Conservation (phyloP, 202 grass and related monocot genomes). For the Brachypodium distachyon region DNA sequence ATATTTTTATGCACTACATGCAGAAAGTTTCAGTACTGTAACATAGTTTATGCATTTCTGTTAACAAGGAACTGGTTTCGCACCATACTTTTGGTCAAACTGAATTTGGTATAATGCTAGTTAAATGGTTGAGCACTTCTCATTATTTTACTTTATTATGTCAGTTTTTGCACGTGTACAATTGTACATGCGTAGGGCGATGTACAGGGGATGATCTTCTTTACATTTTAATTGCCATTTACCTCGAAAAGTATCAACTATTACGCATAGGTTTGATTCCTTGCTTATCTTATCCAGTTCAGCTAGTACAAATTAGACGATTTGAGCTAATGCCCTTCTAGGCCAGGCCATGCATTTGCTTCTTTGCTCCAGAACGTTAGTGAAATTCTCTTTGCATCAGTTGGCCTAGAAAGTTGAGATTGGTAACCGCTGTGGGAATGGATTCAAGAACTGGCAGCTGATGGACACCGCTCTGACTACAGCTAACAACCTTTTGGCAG, state of each 20-base stretch:
- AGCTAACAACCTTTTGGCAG: too few relatives aligned
- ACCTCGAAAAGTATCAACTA: neutral
- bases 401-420: too few relatives aligned
- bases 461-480: too few relatives aligned
- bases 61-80: neutral
- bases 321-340: too few relatives aligned
- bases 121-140: neutral
- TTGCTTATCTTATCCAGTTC: too few relatives aligned
- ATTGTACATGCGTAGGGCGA: neutral
- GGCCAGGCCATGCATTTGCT: too few relatives aligned
- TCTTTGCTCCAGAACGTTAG: too few relatives aligned
- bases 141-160: neutral
- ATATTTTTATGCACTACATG: neutral
- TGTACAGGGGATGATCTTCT: neutral
- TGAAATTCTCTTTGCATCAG: too few relatives aligned
- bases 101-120: neutral
- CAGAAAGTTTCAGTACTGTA: slow-evolving; percentile 10
- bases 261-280: too few relatives aligned
- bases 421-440: too few relatives aligned
- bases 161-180: neutral
- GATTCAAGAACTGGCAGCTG: too few relatives aligned
- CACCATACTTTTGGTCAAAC: neutral
- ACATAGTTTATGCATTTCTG: neutral
- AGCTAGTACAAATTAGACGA: too few relatives aligned
- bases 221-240: neutral